Evolutionary conservation across 768 basidiomycete species (phyloP), one percentile per base, ranked within the genome.

Genomic region (Cantharellus cinnabarinus): DNA sequence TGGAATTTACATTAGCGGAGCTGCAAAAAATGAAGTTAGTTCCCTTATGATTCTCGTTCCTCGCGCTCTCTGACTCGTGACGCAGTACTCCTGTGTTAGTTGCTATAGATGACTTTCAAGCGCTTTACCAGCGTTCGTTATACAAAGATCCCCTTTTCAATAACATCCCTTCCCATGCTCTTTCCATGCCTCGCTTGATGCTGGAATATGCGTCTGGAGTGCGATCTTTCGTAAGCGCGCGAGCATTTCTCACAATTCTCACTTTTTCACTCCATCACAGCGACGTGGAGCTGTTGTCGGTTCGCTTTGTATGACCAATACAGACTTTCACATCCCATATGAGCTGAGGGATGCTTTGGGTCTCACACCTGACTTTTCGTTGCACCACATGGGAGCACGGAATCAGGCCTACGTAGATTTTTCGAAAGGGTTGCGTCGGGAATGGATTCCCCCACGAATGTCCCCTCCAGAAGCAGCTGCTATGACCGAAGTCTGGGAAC

Each of bases 61-160:
- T 5, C 35, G 39, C 42, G 35, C n/a, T 44, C 20, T 14, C 15
- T 20, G 44, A 7, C n/a, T 48, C 50, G 35, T 41, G 5, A 29
- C 58, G 5, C 60, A 90, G 88, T 50, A 72, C 75, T 65, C 89
- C 89, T 0, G 83, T 94, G 2, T 67, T 95, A 3, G 71, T 93
- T 39, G 90, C 89, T 0, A 73, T 93, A 1, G 91, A 95, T 63
- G 90, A 94, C 64, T 80, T 88, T 68, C 91, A 94, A 68, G 76
- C 87, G 0, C 69, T 95, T 35, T 89, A 86, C 65, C 73, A 73
- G 52, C 72, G 70, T 50, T 79, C 83, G 0, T 66, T 71, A 37
- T 93, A 93, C 70, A 78, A 80, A 35, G 81, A 87, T 59, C 84
- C 85, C 7, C 79, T 81, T 50, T 88, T 81, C 69, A 71, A 73